Base-by-base conservation (phyloP, 345 rosid genomes). In the Bruguiera sexangula region DNA sequence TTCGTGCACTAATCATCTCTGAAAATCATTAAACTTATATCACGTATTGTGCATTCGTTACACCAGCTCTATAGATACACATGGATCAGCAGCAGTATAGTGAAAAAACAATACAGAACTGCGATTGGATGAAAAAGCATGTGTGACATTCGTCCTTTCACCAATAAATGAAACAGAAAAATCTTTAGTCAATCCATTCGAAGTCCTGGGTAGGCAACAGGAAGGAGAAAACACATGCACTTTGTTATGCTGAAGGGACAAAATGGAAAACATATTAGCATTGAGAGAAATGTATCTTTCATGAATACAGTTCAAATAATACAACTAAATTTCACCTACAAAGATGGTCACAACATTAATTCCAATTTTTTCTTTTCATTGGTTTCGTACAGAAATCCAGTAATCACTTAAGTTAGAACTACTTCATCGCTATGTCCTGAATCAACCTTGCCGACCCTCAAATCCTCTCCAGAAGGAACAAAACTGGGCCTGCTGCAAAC, bases 401-500 rank as follows among this genome's bases (percentile, higher is more conserved):
- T 65, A 32, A 48, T 26, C 57, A 71, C 68, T 78, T 69, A 31
- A 43, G 66, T 56, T 51, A 66, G 65, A 69, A 62, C 66, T 73
- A 63, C 34, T 58, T 20, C 63, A 67, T 59, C 2, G 72, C 73
- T 36, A 63, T 69, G 65, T 57, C 63, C 67, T 67, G 69, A 63
- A 63, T 50, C 62, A 39, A 67, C 76, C 65, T 60, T 8, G 67
- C 69, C 67, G 54, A 76, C 80, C 77, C 43, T 13, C 13, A 73
- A 64, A 68, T 72, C 81, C 76, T 62, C 58, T 70, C 46, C 22
- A 26, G 69, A 67, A 75, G 78, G 65, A 80, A 61, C 85, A 85
- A 89, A 85, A 80, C 26, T 50, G 82, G 82, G 81, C 36, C 30
- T 43, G 73, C 78, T 58, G 72, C 60, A 62, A 21, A 61, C 54